Percentiles rank a stretch among this genome's conserved stretches.
Conservation (phyloP, 2,329 filamentous ascomycete genomes). For the Fusarium pseudograminearum region DNA sequence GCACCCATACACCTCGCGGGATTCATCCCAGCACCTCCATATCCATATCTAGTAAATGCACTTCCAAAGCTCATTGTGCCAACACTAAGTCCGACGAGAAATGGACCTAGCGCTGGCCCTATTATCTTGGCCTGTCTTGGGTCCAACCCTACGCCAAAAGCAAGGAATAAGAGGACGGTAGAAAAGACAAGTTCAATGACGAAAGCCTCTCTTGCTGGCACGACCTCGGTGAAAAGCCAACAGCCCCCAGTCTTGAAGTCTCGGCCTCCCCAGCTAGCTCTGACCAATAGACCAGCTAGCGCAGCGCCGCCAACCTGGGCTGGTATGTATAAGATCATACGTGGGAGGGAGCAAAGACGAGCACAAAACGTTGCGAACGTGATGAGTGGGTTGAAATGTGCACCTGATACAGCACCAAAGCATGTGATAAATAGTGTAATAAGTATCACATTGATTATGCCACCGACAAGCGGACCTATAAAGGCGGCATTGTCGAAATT, state of each 20-base stretch:
- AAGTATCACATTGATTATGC: conserved; percentile 49
- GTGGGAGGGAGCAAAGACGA: conserved; percentile 61
- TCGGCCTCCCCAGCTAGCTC: conserved; percentile 47
- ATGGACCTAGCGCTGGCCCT: conserved; percentile 62
- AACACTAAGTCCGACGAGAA: conserved; percentile 60
- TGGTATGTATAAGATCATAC: conserved; percentile 61
- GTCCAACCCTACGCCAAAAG: conserved; percentile 66
- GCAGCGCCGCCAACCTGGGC: conserved; percentile 61
- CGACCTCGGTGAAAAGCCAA: conserved; percentile 43
- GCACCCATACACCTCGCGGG: conserved; percentile 42
- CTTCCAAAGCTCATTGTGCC: conserved; percentile 55
- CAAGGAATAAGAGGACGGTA: conserved; percentile 62
- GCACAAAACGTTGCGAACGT: conserved; percentile 66
- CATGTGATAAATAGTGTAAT: conserved; percentile 63
- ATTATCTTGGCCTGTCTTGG: conserved; percentile 62
- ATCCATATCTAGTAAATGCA: conserved; percentile 42
- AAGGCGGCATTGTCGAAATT: conserved; percentile 47
- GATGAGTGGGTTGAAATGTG: conserved; percentile 67
- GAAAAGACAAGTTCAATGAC: conserved; percentile 62
- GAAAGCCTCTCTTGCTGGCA: conserved; percentile 52
- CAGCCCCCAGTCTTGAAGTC: conserved; percentile 51
- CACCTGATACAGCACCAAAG: conserved; percentile 62
- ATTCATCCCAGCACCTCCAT: conserved; percentile 42
- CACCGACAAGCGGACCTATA: conserved; percentile 48
- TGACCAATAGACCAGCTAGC: conserved; percentile 43